A percentile compares a stretch with the other conserved stretches of the same genome.
Evolutionary conservation across 2,329 filamentous ascomycete genomes (phyloP).

Genomic region (Metarhizium guizhouense): DNA sequence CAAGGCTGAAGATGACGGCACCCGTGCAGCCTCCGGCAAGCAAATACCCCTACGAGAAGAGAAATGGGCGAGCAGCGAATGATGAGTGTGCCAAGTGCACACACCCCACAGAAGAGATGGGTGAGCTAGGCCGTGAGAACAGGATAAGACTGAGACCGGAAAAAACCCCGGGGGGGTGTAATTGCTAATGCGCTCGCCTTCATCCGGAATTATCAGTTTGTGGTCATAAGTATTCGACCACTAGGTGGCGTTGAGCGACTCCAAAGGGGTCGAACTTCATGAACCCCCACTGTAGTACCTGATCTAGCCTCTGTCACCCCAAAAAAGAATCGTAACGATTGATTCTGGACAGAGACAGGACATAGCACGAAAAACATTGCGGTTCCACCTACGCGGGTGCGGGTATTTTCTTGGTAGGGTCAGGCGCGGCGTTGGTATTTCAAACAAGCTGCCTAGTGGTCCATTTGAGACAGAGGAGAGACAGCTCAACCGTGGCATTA

Average conservation of each 20-base stretch:
- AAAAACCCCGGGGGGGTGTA: neutral
- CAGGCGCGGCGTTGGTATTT: slow-evolving; percentile 5
- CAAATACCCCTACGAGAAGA: slow-evolving; percentile 67
- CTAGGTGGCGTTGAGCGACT: too few species aligned
- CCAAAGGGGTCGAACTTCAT: too few species aligned
- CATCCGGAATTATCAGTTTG: neutral
- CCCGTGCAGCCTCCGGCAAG: slow-evolving; percentile 39
- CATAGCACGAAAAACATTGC: neutral
- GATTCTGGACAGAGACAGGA: neutral
- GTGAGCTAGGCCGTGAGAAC: slow-evolving; percentile 1
- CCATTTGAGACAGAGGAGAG: neutral
- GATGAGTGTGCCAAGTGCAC: slow-evolving; percentile 6
- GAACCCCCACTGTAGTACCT: too few species aligned
- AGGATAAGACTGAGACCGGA: neutral
- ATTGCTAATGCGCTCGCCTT: neutral
- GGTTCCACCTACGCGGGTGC: neutral
- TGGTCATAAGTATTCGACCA: too few species aligned
- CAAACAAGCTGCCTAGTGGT: neutral
- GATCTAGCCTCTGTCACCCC: neutral
- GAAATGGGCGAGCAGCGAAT: slow-evolving; percentile 54
- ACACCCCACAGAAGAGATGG: slow-evolving; percentile 3
- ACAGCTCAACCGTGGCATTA: slow-evolving; percentile 3
- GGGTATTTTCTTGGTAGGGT: neutral
- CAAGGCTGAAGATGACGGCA: slow-evolving; percentile 65
- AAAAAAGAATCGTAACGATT: neutral